Base-by-base conservation (phyloP, 2,329 filamentous ascomycete genomes). In the Colletotrichum lini region DNA sequence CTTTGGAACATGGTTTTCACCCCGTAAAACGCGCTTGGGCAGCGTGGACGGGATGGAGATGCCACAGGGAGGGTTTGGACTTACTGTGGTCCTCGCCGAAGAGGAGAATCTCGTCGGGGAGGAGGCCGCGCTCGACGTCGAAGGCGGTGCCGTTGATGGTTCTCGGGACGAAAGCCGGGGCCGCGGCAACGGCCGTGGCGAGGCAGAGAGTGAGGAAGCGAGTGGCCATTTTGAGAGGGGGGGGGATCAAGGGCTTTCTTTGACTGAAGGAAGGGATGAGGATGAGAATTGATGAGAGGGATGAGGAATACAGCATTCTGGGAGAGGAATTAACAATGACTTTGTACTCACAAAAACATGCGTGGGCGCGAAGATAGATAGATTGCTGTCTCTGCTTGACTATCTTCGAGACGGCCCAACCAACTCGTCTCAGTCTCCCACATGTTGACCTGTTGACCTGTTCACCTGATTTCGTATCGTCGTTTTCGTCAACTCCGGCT, bases 161-260 rank as follows among this genome's bases (percentile, higher is more conserved):
- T 30, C 66, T 63, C 44, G 50, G 53, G 16, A 62, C 61, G 16
- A 52, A 64, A 45, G 35, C 47, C 21, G 66, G 60, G 12, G 53
- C 35, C 35, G 66, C 66, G 21, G 60, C 59, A 15, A 40, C 66
- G 21, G 40, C 49, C 18, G 60, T 35, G 23, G 59, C 59, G 21
- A 69, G 52, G 66, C 60, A 64, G 52, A 69, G 59, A 53, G 52
- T 63, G 23, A 64, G 44, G 23, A 69, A 69, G 53, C 53, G 66
- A 16, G 60, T 53, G 45, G 66, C 45, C 52, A 64, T 52, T 40
- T 45, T 49, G 30, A 40, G 8, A 30, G 7, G 30, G 8, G 30
- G 8, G 23, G 30, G 26, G 30, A 30, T 30, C 30, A 30, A 30
- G 30, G 30, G 1, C 30, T 30, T 8, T 30, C 30, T 30, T 30